A percentile compares a stretch with the other conserved stretches of the same genome.
Conservation (phyloP, 305 asterid genomes). For the Rubia occidens region DNA sequence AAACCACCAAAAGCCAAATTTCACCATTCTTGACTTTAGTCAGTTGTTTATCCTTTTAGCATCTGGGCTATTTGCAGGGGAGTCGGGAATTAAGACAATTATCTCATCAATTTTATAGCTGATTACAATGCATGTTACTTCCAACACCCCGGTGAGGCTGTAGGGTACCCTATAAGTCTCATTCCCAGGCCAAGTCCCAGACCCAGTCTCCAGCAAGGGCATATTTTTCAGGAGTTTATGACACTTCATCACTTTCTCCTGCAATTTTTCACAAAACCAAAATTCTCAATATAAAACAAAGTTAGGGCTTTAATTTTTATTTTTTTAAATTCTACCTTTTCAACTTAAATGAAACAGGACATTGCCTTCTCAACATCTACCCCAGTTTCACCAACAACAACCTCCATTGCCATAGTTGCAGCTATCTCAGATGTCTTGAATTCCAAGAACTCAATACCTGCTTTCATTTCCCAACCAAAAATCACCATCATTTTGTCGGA, state of each 20-base stretch:
- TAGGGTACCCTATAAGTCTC: conserved; percentile 14
- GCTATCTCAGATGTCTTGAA: conserved; percentile 73
- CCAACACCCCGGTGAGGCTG: conserved; percentile 56
- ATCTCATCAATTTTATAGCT: conserved; percentile 47
- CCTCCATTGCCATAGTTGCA: conserved; percentile 60
- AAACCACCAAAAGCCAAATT: conserved; percentile 27
- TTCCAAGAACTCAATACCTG: conserved; percentile 77
- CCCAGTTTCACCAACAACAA: conserved; percentile 35
- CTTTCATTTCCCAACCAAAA: conserved; percentile 39
- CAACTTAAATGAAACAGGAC: conserved; percentile 34
- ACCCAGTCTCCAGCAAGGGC: conserved; percentile 28
- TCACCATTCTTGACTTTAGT: conserved; percentile 28
- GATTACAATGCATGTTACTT: conserved; percentile 30
- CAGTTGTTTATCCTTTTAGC: conserved; percentile 46
- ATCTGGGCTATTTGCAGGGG: conserved; percentile 28
- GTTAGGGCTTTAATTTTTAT: conserved; percentile 2
- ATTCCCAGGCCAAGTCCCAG: conserved; percentile 6
- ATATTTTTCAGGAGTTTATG: conserved; percentile 40
- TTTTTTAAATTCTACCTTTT: conserved; percentile 35
- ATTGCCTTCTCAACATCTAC: conserved; percentile 41
- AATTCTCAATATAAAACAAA: neutral
- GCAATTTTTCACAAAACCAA: conserved; percentile 19
- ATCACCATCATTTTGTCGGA: conserved; percentile 13
- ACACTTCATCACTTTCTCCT: conserved; percentile 59
- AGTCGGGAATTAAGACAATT: conserved; percentile 37